Conservation (phyloP, 495 filamentous ascomycete species). For the Aspergillus nanangensis region DNA sequence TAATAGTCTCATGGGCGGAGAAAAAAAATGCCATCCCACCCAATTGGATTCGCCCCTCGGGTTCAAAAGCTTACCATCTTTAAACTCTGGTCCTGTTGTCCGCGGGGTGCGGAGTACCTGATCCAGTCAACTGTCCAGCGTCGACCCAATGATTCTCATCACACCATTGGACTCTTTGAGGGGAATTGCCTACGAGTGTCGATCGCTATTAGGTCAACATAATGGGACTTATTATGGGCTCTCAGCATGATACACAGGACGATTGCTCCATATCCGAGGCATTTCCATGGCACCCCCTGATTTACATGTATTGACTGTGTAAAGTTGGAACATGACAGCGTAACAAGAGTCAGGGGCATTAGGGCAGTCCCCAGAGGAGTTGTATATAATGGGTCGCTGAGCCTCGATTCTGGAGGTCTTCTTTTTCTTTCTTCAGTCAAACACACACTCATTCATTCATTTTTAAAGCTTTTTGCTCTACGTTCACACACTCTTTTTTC, state of each 20-base stretch:
- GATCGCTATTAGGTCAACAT: too few species aligned
- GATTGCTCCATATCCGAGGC: not conserved
- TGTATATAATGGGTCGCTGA: not conserved
- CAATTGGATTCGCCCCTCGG: not conserved
- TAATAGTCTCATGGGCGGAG: not conserved
- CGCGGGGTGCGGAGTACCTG: too few species aligned
- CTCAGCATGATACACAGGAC: too few species aligned
- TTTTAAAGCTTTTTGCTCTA: slow-evolving; percentile 8
- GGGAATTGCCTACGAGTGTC: not conserved
- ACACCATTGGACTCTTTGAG: too few species aligned
- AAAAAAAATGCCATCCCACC: not conserved
- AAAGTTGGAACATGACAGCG: not conserved
- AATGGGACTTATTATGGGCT: too few species aligned
- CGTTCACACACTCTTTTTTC: slow-evolving; percentile 21
- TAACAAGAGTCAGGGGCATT: not conserved
- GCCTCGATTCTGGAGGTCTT: not conserved
- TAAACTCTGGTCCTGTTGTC: not conserved
- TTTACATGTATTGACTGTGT: not conserved
- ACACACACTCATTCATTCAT: slow-evolving; percentile 15
- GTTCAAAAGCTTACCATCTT: not conserved
- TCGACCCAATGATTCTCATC: too few species aligned
- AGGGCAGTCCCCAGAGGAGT: not conserved
- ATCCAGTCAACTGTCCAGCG: too few species aligned
- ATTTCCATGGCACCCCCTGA: slow-evolving; percentile 5
- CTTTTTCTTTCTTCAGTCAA: slow-evolving; percentile 4